Evolutionary conservation across 805 yeast species (phyloP), one percentile per base, ranked within the genome.

Genomic region (Kodamaea sagamina): DNA sequence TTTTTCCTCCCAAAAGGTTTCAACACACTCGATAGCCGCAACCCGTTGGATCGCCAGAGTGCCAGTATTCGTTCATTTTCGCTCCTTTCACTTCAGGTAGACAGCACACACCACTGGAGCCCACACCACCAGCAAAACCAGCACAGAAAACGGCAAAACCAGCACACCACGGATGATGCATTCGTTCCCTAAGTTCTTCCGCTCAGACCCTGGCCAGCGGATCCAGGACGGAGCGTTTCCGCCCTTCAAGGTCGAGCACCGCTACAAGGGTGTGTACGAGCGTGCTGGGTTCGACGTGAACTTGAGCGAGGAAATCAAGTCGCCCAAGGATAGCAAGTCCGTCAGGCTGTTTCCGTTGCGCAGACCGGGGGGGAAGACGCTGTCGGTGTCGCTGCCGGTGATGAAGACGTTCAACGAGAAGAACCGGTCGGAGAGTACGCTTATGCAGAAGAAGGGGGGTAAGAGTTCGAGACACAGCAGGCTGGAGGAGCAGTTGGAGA

Each of bases 281-380:
- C 65, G 93, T 51, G 93, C 93, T 0, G 95, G 95, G 0, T 86
- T 86, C 54, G 93, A 86, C 31, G 68, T 71, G 31, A 46, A 47
- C 32, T 29, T 36, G 31, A 39, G 39, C 15, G 34, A 29, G 11
- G 32, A 34, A 9, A 26, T 26, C 35, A 22, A 34, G 19, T 44
- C 43, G 24, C 40, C 42, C 12, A 44, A 31, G 18, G 51, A 42
- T 18, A 36, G 27, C 31, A 41, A 39, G 32, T 48, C 53, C 6
- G 22, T 47, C 15, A 35, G 36, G 11, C 44, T 27, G 36, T 22
- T 38, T 22, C 38, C 42, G 7, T 6, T 12, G 27, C 26, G 16
- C 26, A 16, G 32, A 4, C 40, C 34, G 8, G 24, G 24, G 24
- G 24, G 24, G 24, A 21, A 21, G 8, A 6, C 8, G 24, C 8